A percentile compares a stretch with the other conserved stretches of the same genome.
These are phyloP conservation scores for Ophiorrhiza pumila DNA, from an alignment of 257 asterid species.

Conservation along the genomic window DNA sequence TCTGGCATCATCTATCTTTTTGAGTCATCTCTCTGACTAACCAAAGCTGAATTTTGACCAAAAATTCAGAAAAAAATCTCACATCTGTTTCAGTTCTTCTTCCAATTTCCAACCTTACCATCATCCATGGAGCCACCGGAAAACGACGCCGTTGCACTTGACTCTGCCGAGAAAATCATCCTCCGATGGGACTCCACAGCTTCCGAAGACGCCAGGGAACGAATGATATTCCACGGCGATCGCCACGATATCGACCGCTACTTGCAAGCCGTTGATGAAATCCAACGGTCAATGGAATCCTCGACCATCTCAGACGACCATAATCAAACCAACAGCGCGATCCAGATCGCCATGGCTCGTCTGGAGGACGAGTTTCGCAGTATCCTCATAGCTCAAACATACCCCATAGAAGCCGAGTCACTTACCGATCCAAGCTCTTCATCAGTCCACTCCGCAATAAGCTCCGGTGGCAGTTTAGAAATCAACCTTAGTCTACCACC, in stretches of 20 bases:
- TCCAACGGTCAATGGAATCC: constrained; percentile 49
- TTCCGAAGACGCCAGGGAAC: constrained; percentile 62
- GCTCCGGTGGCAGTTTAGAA: constrained; percentile 23
- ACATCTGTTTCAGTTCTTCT: no score
- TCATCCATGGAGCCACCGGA: constrained; percentile 63
- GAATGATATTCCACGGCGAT: constrained; percentile 73
- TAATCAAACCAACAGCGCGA: constrained; percentile 34
- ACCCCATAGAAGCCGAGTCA: constrained; percentile 58
- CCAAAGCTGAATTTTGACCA: no score
- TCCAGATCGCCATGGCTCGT: constrained; percentile 95
- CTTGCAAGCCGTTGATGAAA: constrained; percentile 77
- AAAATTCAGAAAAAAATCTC: no score
- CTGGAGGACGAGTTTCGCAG: constrained; percentile 93
- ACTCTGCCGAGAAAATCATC: constrained; percentile 55
- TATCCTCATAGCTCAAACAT: constrained; percentile 62
- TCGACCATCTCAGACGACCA: constrained; percentile 43
- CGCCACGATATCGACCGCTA: constrained; percentile 72
- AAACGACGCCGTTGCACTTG: constrained; percentile 25
- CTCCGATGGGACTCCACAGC: constrained; percentile 89
- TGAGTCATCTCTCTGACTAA: no score
- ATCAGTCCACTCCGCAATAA: neutral
- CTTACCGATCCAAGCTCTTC: constrained; percentile 34
- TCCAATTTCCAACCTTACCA: neutral
- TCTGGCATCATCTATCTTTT: no score
- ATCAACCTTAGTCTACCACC: constrained; percentile 34